These are phyloP conservation scores for Artemisia annua DNA, from an alignment of 129 eudicot species.

Conservation along the genomic window DNA sequence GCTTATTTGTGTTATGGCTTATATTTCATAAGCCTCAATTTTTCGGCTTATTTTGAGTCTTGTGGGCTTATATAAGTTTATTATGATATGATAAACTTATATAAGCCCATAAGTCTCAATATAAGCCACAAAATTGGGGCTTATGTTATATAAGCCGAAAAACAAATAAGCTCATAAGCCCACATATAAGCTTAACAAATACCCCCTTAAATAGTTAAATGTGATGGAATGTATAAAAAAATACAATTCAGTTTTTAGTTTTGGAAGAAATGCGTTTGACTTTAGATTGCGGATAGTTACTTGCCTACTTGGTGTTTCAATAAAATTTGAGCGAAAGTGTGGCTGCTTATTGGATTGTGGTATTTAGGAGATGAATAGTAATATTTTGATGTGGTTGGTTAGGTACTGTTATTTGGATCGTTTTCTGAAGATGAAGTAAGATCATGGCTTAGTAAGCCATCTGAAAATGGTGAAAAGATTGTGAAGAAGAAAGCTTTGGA, in stretches of 20 bases:
- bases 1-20: too few species aligned
- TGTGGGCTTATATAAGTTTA: too few species aligned
- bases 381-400: background rate
- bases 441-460: slow-evolving; percentile 47
- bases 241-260: background rate
- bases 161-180: too few species aligned
- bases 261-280: background rate
- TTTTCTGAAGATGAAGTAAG: slow-evolving; percentile 88
- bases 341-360: background rate
- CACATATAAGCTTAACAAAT: too few species aligned
- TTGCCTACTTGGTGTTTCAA: background rate
- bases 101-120: too few species aligned
- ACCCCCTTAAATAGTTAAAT: too few species aligned
- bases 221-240: background rate
- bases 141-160: too few species aligned
- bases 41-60: too few species aligned
- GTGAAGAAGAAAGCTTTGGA: slow-evolving; percentile 31
- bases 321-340: background rate
- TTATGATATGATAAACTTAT: too few species aligned
- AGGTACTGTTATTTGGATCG: slow-evolving; percentile 86
- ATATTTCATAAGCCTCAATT: too few species aligned
- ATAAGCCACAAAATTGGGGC: too few species aligned
- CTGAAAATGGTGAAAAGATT: slow-evolving; percentile 23
- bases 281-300: background rate
- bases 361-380: background rate